A percentile compares a stretch with the other conserved stretches of the same genome.
Evolutionary conservation across 2,329 filamentous ascomycete species (phyloP).

Genomic region (Xylaria sp.): DNA sequence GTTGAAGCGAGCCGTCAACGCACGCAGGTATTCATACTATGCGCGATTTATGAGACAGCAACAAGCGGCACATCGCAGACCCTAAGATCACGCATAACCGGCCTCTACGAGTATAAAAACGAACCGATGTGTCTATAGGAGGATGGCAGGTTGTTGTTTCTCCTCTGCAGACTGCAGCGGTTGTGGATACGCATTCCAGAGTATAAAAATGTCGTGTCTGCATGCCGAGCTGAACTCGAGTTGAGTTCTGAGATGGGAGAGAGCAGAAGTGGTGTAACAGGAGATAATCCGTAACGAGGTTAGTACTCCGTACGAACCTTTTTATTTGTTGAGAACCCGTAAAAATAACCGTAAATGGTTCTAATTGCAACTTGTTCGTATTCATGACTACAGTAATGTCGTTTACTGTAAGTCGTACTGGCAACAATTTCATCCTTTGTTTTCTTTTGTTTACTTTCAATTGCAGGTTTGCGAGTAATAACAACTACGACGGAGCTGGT

Average conservation of each 20-base stretch:
- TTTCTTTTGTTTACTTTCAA: too few species aligned
- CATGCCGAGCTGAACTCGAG: background rate
- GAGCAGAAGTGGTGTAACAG: background rate
- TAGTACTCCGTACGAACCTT: too few species aligned
- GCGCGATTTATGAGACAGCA: slow-evolving; percentile 17
- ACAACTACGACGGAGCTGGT: too few species aligned
- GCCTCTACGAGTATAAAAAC: background rate
- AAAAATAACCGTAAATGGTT: too few species aligned
- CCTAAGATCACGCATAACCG: slow-evolving; percentile 5
- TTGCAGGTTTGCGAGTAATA: too few species aligned
- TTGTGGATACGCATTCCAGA: slow-evolving; percentile 7
- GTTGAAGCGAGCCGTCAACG: background rate
- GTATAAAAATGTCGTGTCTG: background rate
- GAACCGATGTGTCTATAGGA: background rate
- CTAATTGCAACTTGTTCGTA: too few species aligned
- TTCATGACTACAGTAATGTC: too few species aligned
- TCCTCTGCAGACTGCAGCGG: background rate
- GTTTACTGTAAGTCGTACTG: too few species aligned
- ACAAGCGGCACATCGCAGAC: background rate
- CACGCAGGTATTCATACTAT: slow-evolving; percentile 7
- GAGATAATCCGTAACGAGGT: too few species aligned
- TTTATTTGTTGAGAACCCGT: too few species aligned
- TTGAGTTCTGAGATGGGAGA: background rate
- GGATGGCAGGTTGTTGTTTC: background rate
- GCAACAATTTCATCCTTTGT: too few species aligned